These are phyloP conservation scores for Penicillium canescens DNA, from an alignment of 495 filamentous ascomycete species.

Conservation along the genomic window DNA sequence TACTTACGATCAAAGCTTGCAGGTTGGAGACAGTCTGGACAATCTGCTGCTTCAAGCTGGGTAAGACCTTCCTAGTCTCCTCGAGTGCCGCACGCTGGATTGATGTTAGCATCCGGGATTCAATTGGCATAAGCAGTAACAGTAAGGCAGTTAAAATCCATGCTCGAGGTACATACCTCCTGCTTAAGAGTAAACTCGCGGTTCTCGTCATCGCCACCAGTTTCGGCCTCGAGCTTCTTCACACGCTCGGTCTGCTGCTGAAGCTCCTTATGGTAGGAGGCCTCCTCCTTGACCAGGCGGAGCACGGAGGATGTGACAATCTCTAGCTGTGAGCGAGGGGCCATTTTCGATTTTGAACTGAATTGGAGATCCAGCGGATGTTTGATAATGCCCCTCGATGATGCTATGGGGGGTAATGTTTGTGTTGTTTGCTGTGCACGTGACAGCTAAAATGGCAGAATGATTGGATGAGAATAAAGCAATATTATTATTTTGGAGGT, in stretches of 20 bases:
- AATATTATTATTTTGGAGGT: no score
- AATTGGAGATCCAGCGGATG: neutral
- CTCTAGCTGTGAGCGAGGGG: conserved; percentile 68
- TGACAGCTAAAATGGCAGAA: no score
- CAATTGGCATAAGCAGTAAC: neutral
- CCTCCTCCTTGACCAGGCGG: conserved; percentile 88
- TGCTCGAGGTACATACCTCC: conserved; percentile 57
- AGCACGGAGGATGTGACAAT: conserved; percentile 72
- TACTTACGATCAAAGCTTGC: conserved; percentile 62
- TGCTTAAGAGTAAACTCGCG: conserved; percentile 73
- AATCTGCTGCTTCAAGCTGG: conserved; percentile 65
- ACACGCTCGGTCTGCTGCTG: conserved; percentile 69
- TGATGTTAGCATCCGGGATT: conserved; percentile 1
- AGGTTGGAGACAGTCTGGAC: conserved; percentile 65
- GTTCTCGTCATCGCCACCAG: conserved; percentile 62
- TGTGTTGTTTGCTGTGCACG: neutral
- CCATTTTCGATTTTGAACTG: conserved; percentile 50
- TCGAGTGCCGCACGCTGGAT: conserved; percentile 71
- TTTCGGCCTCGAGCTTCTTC: conserved; percentile 54
- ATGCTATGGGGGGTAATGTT: conserved; percentile 4
- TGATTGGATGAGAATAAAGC: no score
- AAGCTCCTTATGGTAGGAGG: conserved; percentile 83
- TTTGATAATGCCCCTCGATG: conserved; percentile 10
- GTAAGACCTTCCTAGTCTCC: conserved; percentile 81
- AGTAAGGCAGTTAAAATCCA: neutral